Evolutionary conservation across 306 rosid genomes (phyloP), one percentile per base, ranked within the genome.

Genomic region (Corylus heterophylla): DNA sequence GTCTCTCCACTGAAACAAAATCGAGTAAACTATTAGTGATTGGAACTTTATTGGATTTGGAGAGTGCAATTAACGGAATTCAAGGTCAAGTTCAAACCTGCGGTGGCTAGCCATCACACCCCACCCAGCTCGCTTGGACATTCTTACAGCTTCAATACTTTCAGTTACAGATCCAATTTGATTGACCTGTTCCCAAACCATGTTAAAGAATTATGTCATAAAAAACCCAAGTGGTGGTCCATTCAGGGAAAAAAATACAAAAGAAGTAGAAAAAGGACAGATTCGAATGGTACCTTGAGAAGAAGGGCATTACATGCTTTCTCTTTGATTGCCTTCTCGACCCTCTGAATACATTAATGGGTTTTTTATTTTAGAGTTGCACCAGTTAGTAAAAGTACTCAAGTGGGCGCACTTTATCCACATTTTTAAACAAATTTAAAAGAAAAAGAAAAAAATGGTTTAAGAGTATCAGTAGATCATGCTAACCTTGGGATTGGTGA

Each of bases 61-160:
- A 5, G 54, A 31, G 54, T 59, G 63, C 3, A 17, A 62, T 14
- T 37, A 61, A 62, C 48, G 64, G 80, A 25, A 48, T 76, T 85
- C 42, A 74, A 73, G 85, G 75, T 78, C 70, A 25, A 55, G 71
- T 52, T 55, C 88, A 69, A 59, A 94, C 98, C 98, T 94, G 84
- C 99, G 77, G 96, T 96, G 99, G 85, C 99, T 93, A 62, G 99
- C 89, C 99, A 96, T 96, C 31, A 96, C 97, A 73, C 99, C 98
- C 99, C 99, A 96, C 54, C 99, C 98, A 49, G 99, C 99, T 49
- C 29, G 79, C 85, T 96, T 96, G 67, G 99, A 96, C 98, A 96
- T 96, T 86, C 74, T 90, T 10, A 96, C 99, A 18, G 99, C 99
- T 85, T 96, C 99, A 78, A 96, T 96, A 74, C 99, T 96, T 85